Evolutionary conservation across 2,329 filamentous ascomycete genomes (phyloP), one percentile per base, ranked within the genome.

Genomic region (Hymenoscyphus linearis): DNA sequence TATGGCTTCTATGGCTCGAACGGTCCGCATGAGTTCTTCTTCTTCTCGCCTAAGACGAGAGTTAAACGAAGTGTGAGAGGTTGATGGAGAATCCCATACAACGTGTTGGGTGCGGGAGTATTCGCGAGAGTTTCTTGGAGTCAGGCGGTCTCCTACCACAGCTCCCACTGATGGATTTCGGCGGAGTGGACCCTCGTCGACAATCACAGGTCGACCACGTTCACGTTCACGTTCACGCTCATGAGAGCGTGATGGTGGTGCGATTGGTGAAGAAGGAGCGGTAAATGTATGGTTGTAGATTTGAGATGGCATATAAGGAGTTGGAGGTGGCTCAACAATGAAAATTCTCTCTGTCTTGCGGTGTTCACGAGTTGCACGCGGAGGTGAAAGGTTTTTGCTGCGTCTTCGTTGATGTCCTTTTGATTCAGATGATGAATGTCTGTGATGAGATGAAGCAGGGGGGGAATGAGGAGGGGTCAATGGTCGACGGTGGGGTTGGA

Each of bases 261-360:
- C 62, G 3, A 64, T 62, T 14, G 70, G 70, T 12, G 70, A 71
- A 7, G 65, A 66, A 2, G 71, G 69, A 10, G 70, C 67, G 1
- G 77, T 79, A 66, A 74, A 74, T 4, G 78, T 74, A 18, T 73
- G 71, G 59, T 64, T 66, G 67, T 74, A 77, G 36, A 71, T 68
- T 64, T 76, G 77, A n/a, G 80, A 78, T 27, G 80, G 77, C 31
- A 79, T 79, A 60, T 76, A 75, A 37, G 79, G 76, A 9, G 76
- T 77, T 13, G 79, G 75, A 2, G 78, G 78, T 64, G 73, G 74
- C 62, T 81, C 76, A 57, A 78, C 74, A 60, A 82, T 73, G 59
- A 79, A 66, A 58, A 78, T 73, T 60, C 78, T 77, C 63, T 82
- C 79, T 47, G 40, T 22, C 56, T 74, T 73, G 61, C 73, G 73